Evolutionary conservation across 208 protist species (phyloP).

Genomic region (Wallacemonas sp.): DNA sequence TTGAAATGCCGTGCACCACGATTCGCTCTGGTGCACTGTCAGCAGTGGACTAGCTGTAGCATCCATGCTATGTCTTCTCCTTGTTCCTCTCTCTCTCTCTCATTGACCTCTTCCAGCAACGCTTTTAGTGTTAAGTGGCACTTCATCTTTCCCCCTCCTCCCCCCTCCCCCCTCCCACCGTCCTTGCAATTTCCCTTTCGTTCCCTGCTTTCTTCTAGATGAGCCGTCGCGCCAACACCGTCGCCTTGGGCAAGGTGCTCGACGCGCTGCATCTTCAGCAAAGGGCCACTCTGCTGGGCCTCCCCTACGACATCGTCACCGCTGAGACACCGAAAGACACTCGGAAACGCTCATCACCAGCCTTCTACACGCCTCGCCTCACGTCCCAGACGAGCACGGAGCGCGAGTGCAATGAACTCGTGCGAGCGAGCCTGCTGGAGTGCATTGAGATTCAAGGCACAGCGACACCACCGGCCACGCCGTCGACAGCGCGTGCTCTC

Average conservation of each 20-base stretch:
- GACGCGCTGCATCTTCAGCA: conserved; percentile 49
- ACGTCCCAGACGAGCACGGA: conserved; percentile 19
- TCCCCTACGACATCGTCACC: conserved; percentile 26
- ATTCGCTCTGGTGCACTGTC: no score
- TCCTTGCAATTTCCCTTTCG: conserved; percentile 5
- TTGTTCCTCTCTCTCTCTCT: no score
- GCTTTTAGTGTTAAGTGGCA: no score
- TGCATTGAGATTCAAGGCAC: conserved; percentile 30
- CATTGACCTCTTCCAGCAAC: no score
- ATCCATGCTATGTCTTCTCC: neutral
- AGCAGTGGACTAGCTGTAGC: no score
- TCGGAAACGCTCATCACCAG: neutral
- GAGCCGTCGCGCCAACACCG: conserved; percentile 33
- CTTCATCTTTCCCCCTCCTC: neutral
- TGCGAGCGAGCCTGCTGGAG: conserved; percentile 37
- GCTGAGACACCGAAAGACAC: neutral
- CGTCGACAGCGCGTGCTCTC: no score
- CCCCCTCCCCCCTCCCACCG: neutral
- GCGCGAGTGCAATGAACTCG: conserved; percentile 25
- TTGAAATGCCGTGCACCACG: no score
- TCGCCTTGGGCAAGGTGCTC: conserved; percentile 39
- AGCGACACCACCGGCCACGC: neutral
- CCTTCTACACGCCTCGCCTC: conserved; percentile 17
- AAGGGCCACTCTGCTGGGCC: conserved; percentile 19
- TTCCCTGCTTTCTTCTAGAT: conserved; percentile 12